Evolutionary conservation across 108 stramenopile species (phyloP).

Genomic region (Skeletonema costatum): DNA sequence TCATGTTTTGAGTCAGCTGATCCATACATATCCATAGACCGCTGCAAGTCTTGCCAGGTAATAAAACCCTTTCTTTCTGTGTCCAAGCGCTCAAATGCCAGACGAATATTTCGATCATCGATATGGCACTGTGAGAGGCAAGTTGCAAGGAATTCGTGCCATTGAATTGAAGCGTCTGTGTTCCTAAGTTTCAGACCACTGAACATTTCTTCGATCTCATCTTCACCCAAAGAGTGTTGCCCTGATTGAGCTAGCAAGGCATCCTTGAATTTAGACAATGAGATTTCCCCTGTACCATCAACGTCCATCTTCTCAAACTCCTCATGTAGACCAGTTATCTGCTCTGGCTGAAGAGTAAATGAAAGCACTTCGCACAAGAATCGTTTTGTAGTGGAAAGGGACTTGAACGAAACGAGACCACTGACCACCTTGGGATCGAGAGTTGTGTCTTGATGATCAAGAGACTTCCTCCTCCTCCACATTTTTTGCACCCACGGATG

Average conservation of each 20-base stretch:
- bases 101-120: slow-evolving; percentile 72
- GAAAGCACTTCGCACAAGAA: slow-evolving; percentile 74
- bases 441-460: slow-evolving; percentile 22
- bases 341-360: slow-evolving; percentile 74
- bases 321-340: slow-evolving; percentile 54
- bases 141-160: slow-evolving; percentile 84
- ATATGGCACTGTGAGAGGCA: slow-evolving; percentile 64
- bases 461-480: slow-evolving; percentile 14
- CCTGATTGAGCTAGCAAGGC: slow-evolving; percentile 56
- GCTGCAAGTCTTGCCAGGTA: slow-evolving; percentile 57
- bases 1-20: background rate
- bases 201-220: slow-evolving; percentile 66
- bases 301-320: slow-evolving; percentile 78
- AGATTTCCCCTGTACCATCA: slow-evolving; percentile 71
- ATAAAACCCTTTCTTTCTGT: slow-evolving; percentile 64
- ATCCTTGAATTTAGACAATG: slow-evolving; percentile 50
- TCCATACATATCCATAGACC: slow-evolving; percentile 44
- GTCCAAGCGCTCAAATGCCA: slow-evolving; percentile 81
- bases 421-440: slow-evolving; percentile 57
- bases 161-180: slow-evolving; percentile 58
- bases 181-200: slow-evolving; percentile 53
- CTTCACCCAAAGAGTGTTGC: slow-evolving; percentile 53
- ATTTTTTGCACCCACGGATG: slow-evolving; percentile 77
- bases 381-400: slow-evolving; percentile 63
- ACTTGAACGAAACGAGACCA: slow-evolving; percentile 62